A percentile compares a stretch with the other conserved stretches of the same genome.
Conservation (phyloP, 495 filamentous ascomycete species). For the Hamigera avellanea region DNA sequence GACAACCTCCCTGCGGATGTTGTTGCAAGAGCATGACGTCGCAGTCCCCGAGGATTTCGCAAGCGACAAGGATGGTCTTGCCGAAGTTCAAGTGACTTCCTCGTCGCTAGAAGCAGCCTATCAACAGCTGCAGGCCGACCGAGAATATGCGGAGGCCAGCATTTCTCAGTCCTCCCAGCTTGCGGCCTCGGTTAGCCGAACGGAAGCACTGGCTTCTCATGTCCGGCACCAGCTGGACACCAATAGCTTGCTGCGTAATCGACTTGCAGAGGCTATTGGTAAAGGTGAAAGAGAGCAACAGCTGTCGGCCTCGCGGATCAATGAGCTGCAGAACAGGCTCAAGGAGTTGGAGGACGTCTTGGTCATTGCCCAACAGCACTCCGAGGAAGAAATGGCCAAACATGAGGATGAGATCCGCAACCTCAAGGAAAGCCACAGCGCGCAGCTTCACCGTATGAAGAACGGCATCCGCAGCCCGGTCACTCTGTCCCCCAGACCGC, state of each 20-base stretch:
- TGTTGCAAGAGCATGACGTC: slow-evolving; percentile 84
- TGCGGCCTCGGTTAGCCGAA: slow-evolving; percentile 55
- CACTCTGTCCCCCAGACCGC: slow-evolving; percentile 36
- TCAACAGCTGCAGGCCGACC: slow-evolving; percentile 67
- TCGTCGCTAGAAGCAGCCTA: slow-evolving; percentile 70
- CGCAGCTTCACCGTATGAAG: slow-evolving; percentile 67
- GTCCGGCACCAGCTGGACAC: slow-evolving; percentile 66
- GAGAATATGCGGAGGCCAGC: slow-evolving; percentile 53
- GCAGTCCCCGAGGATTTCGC: slow-evolving; percentile 42
- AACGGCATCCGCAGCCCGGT: slow-evolving; percentile 33
- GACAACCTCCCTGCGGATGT: slow-evolving; percentile 62
- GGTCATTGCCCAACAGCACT: slow-evolving; percentile 68
- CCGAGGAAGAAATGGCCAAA: slow-evolving; percentile 68
- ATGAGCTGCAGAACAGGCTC: slow-evolving; percentile 66
- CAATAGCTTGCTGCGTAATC: slow-evolving; percentile 61
- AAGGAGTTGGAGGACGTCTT: slow-evolving; percentile 75
- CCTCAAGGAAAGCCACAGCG: slow-evolving; percentile 66
- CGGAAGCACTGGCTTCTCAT: slow-evolving; percentile 63
- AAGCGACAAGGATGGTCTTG: slow-evolving; percentile 32
- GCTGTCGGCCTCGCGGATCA: slow-evolving; percentile 67
- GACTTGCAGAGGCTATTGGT: slow-evolving; percentile 76
- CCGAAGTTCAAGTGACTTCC: slow-evolving; percentile 46
- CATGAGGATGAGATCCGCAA: slow-evolving; percentile 77
- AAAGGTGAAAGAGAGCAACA: slow-evolving; percentile 81
- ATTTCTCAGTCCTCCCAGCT: slow-evolving; percentile 58